Base-by-base conservation (phyloP, 495 filamentous ascomycete genomes). In the Daldinia childiae region DNA sequence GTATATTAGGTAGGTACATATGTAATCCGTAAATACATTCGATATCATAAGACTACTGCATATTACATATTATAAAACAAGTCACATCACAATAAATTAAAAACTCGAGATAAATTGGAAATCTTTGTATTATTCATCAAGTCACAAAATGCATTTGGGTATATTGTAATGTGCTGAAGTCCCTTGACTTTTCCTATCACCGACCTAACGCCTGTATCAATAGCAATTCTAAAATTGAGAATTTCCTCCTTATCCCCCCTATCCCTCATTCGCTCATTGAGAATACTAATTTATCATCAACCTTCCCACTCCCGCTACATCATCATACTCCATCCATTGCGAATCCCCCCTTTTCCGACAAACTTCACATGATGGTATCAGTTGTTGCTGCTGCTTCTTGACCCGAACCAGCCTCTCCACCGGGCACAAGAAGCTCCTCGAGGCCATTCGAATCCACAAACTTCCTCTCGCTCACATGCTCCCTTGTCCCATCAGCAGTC, bases 401-500 rank as follows among this genome's bases (percentile, higher is more conserved):
- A 51, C 24, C 62, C 67, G 45, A 30, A 11, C 26, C 7, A 75
- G 17, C 77, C 41, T 77, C 78, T 24, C 69, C 71, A 9, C 86
- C 92, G 0, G 93, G 91, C 51, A 93, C 86, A 64, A 97, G 90
- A 64, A 97, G 78, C 77, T 97, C 92, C 80, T 97, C 93, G 26
- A 84, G 17, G 48, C 84, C 72, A 77, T 81, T 71, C 38, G 92
- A 88, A n/a, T 87, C 87, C 52, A 96, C 89, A 82, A 97, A 98
- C 73, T 96, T 97, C 69, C 95, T 85, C 77, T 98, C 94, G 78
- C 94, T 97, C 58, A 97, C 88, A 79, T 94, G 92, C 64, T 81
- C 81, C 78, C 82, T 84, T 29, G 74, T 56, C 17, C 84, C 88
- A 50, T 86, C 82, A 5, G 92, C 84, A 34, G 88, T 92, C 95